phyloP scores from a whole-genome alignment of 2,329 filamentous ascomycete genomes.

The Monosporascus sp. region DNA sequence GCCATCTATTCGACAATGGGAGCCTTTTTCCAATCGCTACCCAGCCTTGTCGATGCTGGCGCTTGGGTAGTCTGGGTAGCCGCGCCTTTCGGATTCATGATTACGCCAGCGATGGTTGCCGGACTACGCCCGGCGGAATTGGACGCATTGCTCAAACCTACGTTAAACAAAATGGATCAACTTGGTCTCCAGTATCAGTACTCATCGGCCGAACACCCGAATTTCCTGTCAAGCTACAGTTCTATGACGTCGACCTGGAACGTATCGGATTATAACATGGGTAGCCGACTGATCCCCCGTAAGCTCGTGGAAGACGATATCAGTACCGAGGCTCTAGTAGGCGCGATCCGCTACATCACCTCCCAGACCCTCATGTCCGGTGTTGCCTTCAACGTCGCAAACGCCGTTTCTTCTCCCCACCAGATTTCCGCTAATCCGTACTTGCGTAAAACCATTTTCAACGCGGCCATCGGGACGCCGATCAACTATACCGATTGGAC shows the following conservation, averaged over 20 bases:
- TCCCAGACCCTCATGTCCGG: conserved; percentile 2
- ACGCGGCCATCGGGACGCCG: not conserved
- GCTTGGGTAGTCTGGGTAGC: conserved; percentile 7
- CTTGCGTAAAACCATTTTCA: conserved; percentile 9
- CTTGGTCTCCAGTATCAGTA: conserved; percentile 8
- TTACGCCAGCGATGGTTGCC: conserved; percentile 6
- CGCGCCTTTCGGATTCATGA: conserved; percentile 5
- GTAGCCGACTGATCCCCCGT: conserved; percentile 10
- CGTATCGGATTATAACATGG: conserved; percentile 11
- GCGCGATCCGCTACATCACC: conserved; percentile 7
- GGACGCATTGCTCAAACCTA: conserved; percentile 2
- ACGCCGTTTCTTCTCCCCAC: not conserved
- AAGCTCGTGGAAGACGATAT: conserved; percentile 3
- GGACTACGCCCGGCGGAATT: conserved; percentile 1
- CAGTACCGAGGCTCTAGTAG: conserved; percentile 2
- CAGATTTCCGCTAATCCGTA: conserved; percentile 9
- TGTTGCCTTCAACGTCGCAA: conserved; percentile 6
- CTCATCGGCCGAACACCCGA: conserved; percentile 1
- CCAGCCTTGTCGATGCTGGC: conserved; percentile 7
- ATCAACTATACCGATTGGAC: conserved; percentile 9
- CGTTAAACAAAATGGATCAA: conserved; percentile 1
- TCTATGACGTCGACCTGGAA: conserved; percentile 8
- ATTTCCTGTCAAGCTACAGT: conserved; percentile 5
- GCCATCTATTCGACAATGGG: conserved; percentile 7
- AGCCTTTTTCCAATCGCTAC: conserved; percentile 6